Evolutionary conservation across 495 filamentous ascomycete species (phyloP).

Genomic region (Diplogelasinospora grovesii): DNA sequence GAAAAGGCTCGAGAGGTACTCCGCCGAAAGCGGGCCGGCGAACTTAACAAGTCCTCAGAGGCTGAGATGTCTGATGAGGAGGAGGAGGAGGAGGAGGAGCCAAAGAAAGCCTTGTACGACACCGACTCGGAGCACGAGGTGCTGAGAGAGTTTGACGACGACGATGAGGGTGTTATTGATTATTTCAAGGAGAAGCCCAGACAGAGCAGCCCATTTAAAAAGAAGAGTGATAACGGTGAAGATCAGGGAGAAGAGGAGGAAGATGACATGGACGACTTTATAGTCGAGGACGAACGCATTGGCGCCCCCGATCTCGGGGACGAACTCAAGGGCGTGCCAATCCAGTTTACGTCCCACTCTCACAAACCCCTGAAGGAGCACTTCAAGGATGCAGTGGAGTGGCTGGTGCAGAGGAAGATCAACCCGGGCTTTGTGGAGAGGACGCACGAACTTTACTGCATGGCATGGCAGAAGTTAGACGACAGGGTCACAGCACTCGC

Average conservation of each 20-base stretch:
- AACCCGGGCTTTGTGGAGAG: slow-evolving; percentile 60
- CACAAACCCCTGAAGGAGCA: slow-evolving; percentile 67
- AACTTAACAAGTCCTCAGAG: too few relatives aligned
- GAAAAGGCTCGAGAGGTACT: slow-evolving; percentile 23
- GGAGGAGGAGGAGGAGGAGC: slow-evolving; percentile 33
- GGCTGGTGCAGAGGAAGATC: slow-evolving; percentile 68
- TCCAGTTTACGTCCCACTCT: slow-evolving; percentile 61
- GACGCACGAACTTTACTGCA: slow-evolving; percentile 56
- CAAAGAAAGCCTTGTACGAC: slow-evolving; percentile 34
- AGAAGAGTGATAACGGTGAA: slow-evolving; percentile 27
- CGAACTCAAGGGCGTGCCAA: slow-evolving; percentile 47
- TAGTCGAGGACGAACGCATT: slow-evolving; percentile 58
- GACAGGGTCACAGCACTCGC: slow-evolving; percentile 63
- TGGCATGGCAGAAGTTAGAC: slow-evolving; percentile 69
- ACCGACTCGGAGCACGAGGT: slow-evolving; percentile 31
- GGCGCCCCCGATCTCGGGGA: slow-evolving; percentile 56
- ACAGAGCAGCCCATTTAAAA: slow-evolving; percentile 10
- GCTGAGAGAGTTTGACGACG: slow-evolving; percentile 43
- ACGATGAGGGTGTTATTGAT: slow-evolving; percentile 27
- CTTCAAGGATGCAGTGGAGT: slow-evolving; percentile 73
- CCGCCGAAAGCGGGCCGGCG: slow-evolving; percentile 44
- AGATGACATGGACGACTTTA: slow-evolving; percentile 64
- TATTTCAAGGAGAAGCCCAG: slow-evolving; percentile 15
- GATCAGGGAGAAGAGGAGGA: slow-evolving; percentile 23
- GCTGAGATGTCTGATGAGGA: too few relatives aligned